Base-by-base conservation (phyloP, 2,329 filamentous ascomycete genomes). In the Phaeosphaeria sp. region DNA sequence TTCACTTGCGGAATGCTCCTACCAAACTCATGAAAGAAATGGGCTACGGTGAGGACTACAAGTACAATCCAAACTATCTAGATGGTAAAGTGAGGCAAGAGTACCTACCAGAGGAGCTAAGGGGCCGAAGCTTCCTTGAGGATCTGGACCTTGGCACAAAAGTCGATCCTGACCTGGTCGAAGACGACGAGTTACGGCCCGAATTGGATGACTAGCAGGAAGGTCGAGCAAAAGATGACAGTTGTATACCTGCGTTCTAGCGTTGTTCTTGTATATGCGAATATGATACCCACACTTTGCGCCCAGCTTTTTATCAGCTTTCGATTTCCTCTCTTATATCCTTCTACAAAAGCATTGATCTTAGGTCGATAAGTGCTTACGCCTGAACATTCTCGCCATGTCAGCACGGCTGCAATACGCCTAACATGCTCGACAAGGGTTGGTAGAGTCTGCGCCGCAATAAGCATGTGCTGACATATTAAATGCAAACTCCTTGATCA, bases 1-100 rank as follows among this genome's bases (percentile, higher is more conserved):
- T 95, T 41, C 95, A 98, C 75, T 78, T 99, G 57, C 83, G 95
- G 57, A 98, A 98, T 76, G 95, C 95, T 9, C 94, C 95, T 0
- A 98, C 95, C 1, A 85, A 89, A 64, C 75, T 98, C 64, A 96
- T 99, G 94, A 91, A 93, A 69, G 94, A 97, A 66, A 80, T 98
- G 65, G 94, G 92, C 0, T 96, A 93, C 72, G 93, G 93, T 0
- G 89, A 88, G 50, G 91, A 93, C 74, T 99, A 99, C 78, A 98
- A 98, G 77, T 98, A 99, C 72, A 96, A 96, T 66, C 95, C 95
- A 0, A 91, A 96, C 66, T 99, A 94, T 71, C 79, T 85, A 50
- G 87, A 93, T 59, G 95, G 95, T 0, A 86, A 81, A 66, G 94
- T 98, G 0, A 85, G 82, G 62, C 95, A 99, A 79, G 90, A 93